Base-by-base conservation (phyloP, 2,329 filamentous ascomycete genomes). In the Aureobasidium sp. region DNA sequence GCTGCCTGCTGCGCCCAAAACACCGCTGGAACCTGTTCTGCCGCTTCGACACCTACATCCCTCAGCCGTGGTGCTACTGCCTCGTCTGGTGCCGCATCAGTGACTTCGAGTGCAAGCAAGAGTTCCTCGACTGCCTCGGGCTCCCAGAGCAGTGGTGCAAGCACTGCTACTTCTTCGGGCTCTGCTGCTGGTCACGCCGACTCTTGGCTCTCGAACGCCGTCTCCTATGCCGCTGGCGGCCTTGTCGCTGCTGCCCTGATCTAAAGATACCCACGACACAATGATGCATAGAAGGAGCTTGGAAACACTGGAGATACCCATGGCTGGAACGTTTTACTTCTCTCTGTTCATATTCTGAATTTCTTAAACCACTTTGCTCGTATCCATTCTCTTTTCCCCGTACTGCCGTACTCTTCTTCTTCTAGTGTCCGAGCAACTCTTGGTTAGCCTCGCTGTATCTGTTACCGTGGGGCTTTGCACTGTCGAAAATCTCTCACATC, bases 401-500 rank as follows among this genome's bases (percentile, higher is more conserved):
- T n/a, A n/a, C n/a, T n/a, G n/a, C 29, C 7, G n/a, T 5, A 11
- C 19, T 21, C 21, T 9, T 10, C 19, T n/a, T 9, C 3, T 21
- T 51, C 46, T 51, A 58, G 43, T 63, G 61, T n/a, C 58, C 61
- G 3, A 58, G 50, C 61, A 61, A 21, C 45, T 53, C 42, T 50
- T 63, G 61, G 13, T 29, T 17, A 7, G 46, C 47, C 25, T 57
- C 46, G 21, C n/a, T 23, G 35, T 75, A 75, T 61, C 74, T 66
- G 33, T 73, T 70, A 0, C 74, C 74, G 27, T 68, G 66, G 0
- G 73, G 73, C 64, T 76, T 75, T 1, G 69, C 69, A 21, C 62
- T 61, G 62, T 77, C 71, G 21, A 77, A 66, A 15, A 77, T 71
- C 13, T 23, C 65, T 4, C 76, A 67, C 67, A 79, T 73, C 60